Evolutionary conservation across 2,329 filamentous ascomycete genomes (phyloP), one percentile per base, ranked within the genome.

Genomic region (Xylaria sp.): DNA sequence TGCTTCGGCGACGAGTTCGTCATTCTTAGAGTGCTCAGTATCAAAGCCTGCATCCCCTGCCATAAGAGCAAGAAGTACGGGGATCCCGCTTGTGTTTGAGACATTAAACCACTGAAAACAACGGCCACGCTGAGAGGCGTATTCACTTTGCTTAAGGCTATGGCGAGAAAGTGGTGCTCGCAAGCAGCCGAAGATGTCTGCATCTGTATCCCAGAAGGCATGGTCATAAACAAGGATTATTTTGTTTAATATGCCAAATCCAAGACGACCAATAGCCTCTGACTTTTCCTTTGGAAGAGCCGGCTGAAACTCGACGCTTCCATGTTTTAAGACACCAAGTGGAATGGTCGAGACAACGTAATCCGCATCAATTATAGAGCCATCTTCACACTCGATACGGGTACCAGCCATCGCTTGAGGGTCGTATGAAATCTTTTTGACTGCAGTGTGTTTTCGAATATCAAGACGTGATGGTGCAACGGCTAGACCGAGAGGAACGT

Each of bases 101-200:
- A 94, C 93, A 74, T 99, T 98, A 87, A 97, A 98, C 87, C 97
- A 98, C 73, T 99, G 88, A 75, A 98, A 99, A 80, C 97, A 97
- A 27, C 94, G 90, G n/a, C 95, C 95, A 60, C 95, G 89, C 68
- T 89, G 90, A 3, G 86, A 83, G 5, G 89, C 84, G 75, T 98
- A 98, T 71, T 97, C 92, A 57, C 87, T 86, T 74, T 96, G 93
- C 50, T 89, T 84, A 61, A 94, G 85, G 75, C 93, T 97, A 63
- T 89, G 85, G 3, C 85, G 83, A 66, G 88, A 87, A 25, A 85
- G 82, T 2, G 94, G 89, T 71, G 93, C 89, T 64, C 94, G 90
- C 47, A 99, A 83, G 45, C 97, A 88, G 11, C 96, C 96, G 78
- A 99, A 97, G 79, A 99, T 98, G 77, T 99, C 94, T 71, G 93